Evolutionary conservation across 2,329 filamentous ascomycete species (phyloP).

Genomic region (Reticulascus tulasneorum): DNA sequence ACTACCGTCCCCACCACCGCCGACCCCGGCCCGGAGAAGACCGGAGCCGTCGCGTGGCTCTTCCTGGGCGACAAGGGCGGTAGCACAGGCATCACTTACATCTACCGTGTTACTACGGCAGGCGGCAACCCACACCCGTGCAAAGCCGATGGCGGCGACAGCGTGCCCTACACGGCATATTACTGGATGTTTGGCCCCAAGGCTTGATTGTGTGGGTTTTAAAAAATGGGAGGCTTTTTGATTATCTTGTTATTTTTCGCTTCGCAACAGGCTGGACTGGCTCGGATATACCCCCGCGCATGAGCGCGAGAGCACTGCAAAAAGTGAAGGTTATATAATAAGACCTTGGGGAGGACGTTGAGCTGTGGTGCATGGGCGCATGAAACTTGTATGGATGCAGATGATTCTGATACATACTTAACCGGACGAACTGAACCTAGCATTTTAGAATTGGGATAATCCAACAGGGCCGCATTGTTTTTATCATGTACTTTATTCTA

Average conservation of each 20-base stretch:
- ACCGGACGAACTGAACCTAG: too few species aligned
- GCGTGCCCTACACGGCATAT: slow-evolving; percentile 51
- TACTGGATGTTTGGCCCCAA: slow-evolving; percentile 53
- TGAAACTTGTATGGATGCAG: too few species aligned
- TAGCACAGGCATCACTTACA: slow-evolving; percentile 32
- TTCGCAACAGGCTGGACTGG: neutral
- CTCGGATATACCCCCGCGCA: too few species aligned
- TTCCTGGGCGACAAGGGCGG: slow-evolving; percentile 38
- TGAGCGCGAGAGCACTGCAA: too few species aligned
- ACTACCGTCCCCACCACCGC: slow-evolving; percentile 49
- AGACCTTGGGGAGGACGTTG: too few species aligned
- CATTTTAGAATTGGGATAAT: too few species aligned
- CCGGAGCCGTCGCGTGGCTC: slow-evolving; percentile 54
- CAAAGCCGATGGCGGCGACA: slow-evolving; percentile 36
- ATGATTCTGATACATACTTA: too few species aligned
- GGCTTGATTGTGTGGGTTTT: slow-evolving; percentile 1
- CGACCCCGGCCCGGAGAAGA: slow-evolving; percentile 40
- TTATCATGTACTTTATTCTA: too few species aligned
- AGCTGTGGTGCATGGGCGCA: too few species aligned
- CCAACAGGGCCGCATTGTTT: too few species aligned
- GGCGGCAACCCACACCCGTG: slow-evolving; percentile 46
- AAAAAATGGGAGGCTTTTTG: slow-evolving; percentile 1
- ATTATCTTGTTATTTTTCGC: slow-evolving; percentile 1
- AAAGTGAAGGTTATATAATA: too few species aligned
- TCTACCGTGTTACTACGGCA: slow-evolving; percentile 54